These are phyloP conservation scores for Ustilago nuda DNA, from an alignment of 1,284 basidiomycete genomes.

Conservation along the genomic window DNA sequence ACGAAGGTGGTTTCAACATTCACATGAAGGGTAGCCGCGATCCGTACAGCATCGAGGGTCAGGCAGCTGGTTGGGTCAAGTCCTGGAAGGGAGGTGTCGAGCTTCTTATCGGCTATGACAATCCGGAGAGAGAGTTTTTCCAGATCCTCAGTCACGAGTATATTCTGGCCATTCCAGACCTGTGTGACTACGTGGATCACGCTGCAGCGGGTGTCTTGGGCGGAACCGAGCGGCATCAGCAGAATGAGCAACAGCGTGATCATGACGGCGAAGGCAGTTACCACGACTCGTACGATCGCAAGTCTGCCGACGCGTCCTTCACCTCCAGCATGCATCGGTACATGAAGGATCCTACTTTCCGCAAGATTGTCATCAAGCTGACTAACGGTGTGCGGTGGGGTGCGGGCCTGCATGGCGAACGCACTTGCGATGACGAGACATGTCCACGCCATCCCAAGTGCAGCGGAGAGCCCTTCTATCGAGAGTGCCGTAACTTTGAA, in stretches of 20 bases:
- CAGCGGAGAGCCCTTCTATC: conserved; percentile 76
- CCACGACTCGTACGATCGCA: conserved; percentile 39
- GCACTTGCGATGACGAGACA: conserved; percentile 80
- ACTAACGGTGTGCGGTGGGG: conserved; percentile 91
- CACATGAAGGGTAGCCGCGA: conserved; percentile 78
- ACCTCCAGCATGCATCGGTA: conserved; percentile 46
- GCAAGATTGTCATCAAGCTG: conserved; percentile 73
- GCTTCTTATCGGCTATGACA: conserved; percentile 80
- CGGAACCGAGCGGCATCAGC: conserved; percentile 15
- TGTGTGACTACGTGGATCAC: conserved; percentile 71
- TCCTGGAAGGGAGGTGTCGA: conserved; percentile 84
- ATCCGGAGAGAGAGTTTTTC: conserved; percentile 81
- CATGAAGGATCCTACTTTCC: conserved; percentile 58
- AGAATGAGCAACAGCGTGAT: conserved; percentile 8
- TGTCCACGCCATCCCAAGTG: conserved; percentile 75
- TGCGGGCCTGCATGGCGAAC: conserved; percentile 84
- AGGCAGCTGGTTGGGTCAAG: conserved; percentile 88
- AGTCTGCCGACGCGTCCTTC: conserved; percentile 28
- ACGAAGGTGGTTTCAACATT: conserved; percentile 79
- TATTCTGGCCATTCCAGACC: conserved; percentile 66
- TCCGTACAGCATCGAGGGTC: conserved; percentile 80
- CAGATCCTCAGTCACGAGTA: conserved; percentile 82
- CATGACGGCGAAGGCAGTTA: conserved; percentile 28
- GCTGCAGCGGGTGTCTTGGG: conserved; percentile 70
- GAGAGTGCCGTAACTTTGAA: conserved; percentile 82